Percentiles rank a stretch among this genome's conserved stretches.
These are phyloP conservation scores for Didymella segeticola DNA, from an alignment of 2,329 filamentous ascomycete species.

Conservation along the genomic window DNA sequence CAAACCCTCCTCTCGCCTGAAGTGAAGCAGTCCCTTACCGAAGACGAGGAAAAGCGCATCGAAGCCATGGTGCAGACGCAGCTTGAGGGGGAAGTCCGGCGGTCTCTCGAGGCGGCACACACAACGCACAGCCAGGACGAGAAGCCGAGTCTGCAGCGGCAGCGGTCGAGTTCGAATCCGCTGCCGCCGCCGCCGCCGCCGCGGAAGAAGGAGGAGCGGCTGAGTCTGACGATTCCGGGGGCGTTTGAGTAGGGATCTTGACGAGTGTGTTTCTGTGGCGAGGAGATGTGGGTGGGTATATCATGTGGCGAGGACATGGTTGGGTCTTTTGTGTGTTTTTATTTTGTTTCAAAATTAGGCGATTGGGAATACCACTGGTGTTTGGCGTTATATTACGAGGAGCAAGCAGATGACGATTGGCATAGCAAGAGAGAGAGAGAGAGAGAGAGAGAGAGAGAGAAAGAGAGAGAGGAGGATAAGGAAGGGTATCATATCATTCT, in stretches of 20 bases:
- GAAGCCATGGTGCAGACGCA: constrained; percentile 46
- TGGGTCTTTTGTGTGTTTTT: background rate
- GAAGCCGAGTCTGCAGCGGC: constrained; percentile 25
- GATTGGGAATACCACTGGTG: constrained; percentile 15
- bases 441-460: too few species aligned
- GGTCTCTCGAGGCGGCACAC: constrained; percentile 28
- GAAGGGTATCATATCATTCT: too few species aligned
- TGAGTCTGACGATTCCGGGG: constrained; percentile 46
- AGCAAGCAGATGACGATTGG: too few species aligned
- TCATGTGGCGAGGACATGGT: too few species aligned
- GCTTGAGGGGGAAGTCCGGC: constrained; percentile 41
- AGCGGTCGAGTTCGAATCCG: constrained; percentile 37
- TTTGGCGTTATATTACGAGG: too few species aligned
- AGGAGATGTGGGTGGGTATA: too few species aligned
- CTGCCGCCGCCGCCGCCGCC: constrained; percentile 23
- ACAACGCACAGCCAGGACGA: too few species aligned
- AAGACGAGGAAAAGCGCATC: constrained; percentile 43
- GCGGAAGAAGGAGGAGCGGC: constrained; percentile 42
- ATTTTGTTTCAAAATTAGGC: background rate
- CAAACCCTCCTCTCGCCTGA: constrained; percentile 42
- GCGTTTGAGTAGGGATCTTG: constrained; percentile 28
- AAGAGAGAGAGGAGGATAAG: too few species aligned
- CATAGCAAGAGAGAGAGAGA: too few species aligned
- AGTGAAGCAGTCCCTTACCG: constrained; percentile 16
- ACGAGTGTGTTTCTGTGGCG: background rate